A percentile compares a stretch with the other conserved stretches of the same genome.
Conservation (phyloP, 495 filamentous ascomycete species). For the Xeromyces bisporus region DNA sequence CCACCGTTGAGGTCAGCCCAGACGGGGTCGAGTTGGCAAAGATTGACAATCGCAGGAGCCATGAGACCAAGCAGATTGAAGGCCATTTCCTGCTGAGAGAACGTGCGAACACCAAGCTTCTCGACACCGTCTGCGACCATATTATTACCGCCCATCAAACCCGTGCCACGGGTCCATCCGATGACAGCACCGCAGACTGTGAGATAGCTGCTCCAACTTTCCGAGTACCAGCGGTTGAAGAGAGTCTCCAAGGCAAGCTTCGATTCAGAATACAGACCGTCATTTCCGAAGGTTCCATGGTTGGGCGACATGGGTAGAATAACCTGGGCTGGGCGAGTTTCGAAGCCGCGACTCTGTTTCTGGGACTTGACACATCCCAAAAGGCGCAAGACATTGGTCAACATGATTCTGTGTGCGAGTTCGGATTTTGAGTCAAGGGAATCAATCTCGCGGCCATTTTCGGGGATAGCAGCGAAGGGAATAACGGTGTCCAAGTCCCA, state of each 20-base stretch:
- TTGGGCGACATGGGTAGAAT: slow-evolving; percentile 94
- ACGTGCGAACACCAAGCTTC: slow-evolving; percentile 89
- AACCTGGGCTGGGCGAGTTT: slow-evolving; percentile 90
- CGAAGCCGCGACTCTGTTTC: slow-evolving; percentile 71
- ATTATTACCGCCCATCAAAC: slow-evolving; percentile 97
- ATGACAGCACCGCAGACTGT: slow-evolving; percentile 98
- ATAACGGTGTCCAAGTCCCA: slow-evolving; percentile 97
- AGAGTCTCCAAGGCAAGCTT: slow-evolving; percentile 93
- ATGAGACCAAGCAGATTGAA: slow-evolving; percentile 97
- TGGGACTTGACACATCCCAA: slow-evolving; percentile 80
- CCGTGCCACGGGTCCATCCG: slow-evolving; percentile 96
- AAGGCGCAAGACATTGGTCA: slow-evolving; percentile 88
- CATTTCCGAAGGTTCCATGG: slow-evolving; percentile 95
- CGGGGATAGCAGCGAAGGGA: slow-evolving; percentile 92
- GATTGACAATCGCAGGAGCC: slow-evolving; percentile 82
- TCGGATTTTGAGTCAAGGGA: slow-evolving; percentile 96
- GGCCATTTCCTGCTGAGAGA: slow-evolving; percentile 98
- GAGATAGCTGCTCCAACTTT: slow-evolving; percentile 94
- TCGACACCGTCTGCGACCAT: slow-evolving; percentile 94
- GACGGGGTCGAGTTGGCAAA: slow-evolving; percentile 90
- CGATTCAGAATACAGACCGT: slow-evolving; percentile 95
- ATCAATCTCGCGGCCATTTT: slow-evolving; percentile 96
- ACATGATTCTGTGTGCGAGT: slow-evolving; percentile 96
- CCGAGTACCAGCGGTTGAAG: slow-evolving; percentile 97
- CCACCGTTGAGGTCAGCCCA: slow-evolving; percentile 96